phyloP scores from a whole-genome alignment of 1,139 yeast species.

The Taiozyma sp. region DNA sequence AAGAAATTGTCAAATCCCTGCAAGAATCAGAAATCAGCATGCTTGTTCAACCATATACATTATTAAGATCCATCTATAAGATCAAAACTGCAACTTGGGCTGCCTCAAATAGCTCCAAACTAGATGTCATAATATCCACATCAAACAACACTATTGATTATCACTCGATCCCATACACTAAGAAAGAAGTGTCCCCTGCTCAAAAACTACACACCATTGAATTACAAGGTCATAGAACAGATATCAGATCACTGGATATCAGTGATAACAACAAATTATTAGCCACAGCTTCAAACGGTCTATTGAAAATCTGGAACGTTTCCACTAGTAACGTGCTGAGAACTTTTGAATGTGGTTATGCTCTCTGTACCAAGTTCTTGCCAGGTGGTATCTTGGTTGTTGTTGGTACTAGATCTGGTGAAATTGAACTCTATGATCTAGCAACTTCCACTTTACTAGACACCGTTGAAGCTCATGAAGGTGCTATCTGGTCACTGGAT shows the following conservation, averaged over 20 bases:
- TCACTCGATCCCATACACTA: constrained; percentile 44
- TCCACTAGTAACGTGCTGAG: constrained; percentile 70
- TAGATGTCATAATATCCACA: constrained; percentile 60
- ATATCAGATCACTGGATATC: constrained; percentile 76
- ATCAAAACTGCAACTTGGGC: constrained; percentile 57
- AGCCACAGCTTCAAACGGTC: constrained; percentile 90
- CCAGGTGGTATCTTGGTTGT: constrained; percentile 90
- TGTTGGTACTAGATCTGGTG: constrained; percentile 89
- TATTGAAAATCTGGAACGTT: constrained; percentile 83
- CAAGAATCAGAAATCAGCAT: constrained; percentile 51
- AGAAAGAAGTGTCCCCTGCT: constrained; percentile 46
- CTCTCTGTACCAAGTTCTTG: constrained; percentile 71
- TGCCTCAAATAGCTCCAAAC: constrained; percentile 33
- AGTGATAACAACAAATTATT: constrained; percentile 75
- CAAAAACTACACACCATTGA: constrained; percentile 56
- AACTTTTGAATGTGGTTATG: constrained; percentile 86
- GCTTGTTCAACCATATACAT: constrained; percentile 59
- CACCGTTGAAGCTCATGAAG: constrained; percentile 74
- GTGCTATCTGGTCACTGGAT: constrained; percentile 91
- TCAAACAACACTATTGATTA: constrained; percentile 73
- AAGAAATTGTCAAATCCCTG: constrained; percentile 51
- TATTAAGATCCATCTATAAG: constrained; percentile 50
- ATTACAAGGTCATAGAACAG: constrained; percentile 82
- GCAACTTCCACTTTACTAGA: constrained; percentile 73
- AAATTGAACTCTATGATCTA: constrained; percentile 77